phyloP scores from a whole-genome alignment of 2,329 filamentous ascomycete genomes.

The Colletotrichum sidae region DNA sequence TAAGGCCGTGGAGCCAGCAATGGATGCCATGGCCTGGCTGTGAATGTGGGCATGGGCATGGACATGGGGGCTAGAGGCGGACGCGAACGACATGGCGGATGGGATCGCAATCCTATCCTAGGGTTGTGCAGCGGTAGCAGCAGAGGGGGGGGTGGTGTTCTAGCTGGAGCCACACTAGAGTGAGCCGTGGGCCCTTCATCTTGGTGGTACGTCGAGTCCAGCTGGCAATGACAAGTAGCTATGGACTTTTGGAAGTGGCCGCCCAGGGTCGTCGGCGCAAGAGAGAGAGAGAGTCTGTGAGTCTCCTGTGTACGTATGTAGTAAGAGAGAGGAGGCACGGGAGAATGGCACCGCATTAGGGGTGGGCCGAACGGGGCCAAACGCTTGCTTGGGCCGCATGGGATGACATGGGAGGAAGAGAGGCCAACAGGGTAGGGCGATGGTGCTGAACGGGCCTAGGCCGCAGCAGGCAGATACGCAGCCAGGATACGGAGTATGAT shows the following conservation, averaged over 20 bases:
- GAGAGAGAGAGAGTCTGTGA: background rate
- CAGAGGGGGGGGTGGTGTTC: constrained; percentile 8
- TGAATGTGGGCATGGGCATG: constrained; percentile 8
- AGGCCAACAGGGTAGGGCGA: background rate
- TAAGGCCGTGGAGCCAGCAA: constrained; percentile 29
- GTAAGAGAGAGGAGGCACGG: constrained; percentile 5
- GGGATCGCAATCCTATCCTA: constrained; percentile 27
- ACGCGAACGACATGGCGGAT: constrained; percentile 24
- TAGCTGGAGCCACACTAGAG: constrained; percentile 12
- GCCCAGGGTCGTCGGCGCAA: constrained; percentile 12
- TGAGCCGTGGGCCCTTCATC: constrained; percentile 34
- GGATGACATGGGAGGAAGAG: constrained; percentile 15
- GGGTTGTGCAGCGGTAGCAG: constrained; percentile 1
- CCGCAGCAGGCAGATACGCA: background rate
- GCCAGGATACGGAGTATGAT: background rate
- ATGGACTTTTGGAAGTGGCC: constrained; percentile 30
- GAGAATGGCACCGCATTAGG: constrained; percentile 28
- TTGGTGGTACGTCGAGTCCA: constrained; percentile 7
- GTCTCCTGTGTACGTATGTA: constrained; percentile 1
- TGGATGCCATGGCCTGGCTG: constrained; percentile 4
- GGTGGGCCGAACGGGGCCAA: constrained; percentile 30
- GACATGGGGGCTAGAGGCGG: constrained; percentile 9
- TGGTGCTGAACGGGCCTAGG: background rate
- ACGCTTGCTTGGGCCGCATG: constrained; percentile 32
- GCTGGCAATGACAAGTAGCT: constrained; percentile 2